Percentiles rank a stretch among this genome's conserved stretches.
phyloP scores from a whole-genome alignment of 805 yeast species.

The Candida bentonensis region DNA sequence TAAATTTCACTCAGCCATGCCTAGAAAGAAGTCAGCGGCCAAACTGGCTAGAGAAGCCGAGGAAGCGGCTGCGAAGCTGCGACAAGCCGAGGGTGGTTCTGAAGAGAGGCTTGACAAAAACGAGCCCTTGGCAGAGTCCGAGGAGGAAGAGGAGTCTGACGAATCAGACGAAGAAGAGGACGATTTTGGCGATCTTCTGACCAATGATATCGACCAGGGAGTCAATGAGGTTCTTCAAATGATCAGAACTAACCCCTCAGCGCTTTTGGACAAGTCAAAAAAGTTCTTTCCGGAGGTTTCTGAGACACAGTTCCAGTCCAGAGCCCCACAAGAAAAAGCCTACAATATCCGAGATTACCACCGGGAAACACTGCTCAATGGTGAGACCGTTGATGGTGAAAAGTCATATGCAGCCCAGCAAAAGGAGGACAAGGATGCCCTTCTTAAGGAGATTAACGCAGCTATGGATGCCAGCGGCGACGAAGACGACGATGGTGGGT shows the following conservation, averaged over 20 bases:
- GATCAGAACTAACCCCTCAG: constrained; percentile 49
- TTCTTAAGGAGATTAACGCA: constrained; percentile 64
- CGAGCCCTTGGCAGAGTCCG: constrained; percentile 20
- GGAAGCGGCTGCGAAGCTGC: constrained; percentile 6
- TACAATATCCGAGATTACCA: constrained; percentile 87
- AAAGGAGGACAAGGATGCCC: constrained; percentile 54
- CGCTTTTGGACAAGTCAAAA: constrained; percentile 50
- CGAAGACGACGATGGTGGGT: constrained; percentile 29
- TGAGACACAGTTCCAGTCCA: constrained; percentile 8
- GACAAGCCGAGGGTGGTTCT: constrained; percentile 13
- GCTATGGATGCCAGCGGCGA: constrained; percentile 32
- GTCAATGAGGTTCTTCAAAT: constrained; percentile 59
- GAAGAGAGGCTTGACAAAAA: constrained; percentile 18
- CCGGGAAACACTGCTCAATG: constrained; percentile 64
- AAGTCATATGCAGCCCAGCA: constrained; percentile 48
- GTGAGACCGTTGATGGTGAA: constrained; percentile 41
- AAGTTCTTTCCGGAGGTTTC: constrained; percentile 58
- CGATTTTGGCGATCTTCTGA: constrained; percentile 75
- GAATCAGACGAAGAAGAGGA: constrained; percentile 62
- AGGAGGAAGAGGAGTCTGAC: constrained; percentile 26
- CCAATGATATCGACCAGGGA: constrained; percentile 74
- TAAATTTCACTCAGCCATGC: constrained; percentile 34
- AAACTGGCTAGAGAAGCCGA: constrained; percentile 48
- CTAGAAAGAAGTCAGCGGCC: constrained; percentile 78
- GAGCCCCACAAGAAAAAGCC: constrained; percentile 44